phyloP scores from a whole-genome alignment of 371 early-diverging fungal genomes.

The Mortierella sp. region DNA sequence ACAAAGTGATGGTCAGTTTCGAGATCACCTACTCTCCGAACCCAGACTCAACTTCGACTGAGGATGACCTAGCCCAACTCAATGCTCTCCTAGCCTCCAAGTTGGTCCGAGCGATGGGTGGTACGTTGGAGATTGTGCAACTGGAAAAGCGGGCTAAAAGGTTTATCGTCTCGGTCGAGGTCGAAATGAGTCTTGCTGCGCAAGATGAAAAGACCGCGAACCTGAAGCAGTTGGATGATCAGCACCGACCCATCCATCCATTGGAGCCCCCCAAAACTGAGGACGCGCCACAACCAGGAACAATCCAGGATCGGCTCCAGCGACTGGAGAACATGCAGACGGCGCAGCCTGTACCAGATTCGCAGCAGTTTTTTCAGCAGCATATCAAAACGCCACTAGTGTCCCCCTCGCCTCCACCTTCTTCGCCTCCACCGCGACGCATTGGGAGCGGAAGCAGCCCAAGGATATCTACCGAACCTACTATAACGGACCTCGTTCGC shows the following conservation, averaged over 20 bases:
- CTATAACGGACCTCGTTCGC: conserved; percentile 58
- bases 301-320: conserved; percentile 14
- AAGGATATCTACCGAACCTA: conserved; percentile 64
- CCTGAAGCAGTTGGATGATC: conserved; percentile 10
- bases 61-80: conserved; percentile 37
- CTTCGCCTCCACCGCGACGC: conserved; percentile 42
- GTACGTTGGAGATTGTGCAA: conserved; percentile 55
- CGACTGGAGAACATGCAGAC: conserved; percentile 38
- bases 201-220: conserved; percentile 20
- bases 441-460: conserved; percentile 3
- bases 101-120: conserved; percentile 62
- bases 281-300: background rate
- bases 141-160: conserved; percentile 55
- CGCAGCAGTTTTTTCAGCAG: conserved; percentile 28
- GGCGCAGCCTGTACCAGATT: conserved; percentile 25
- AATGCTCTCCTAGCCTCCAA: conserved; percentile 66
- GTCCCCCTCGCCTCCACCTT: conserved; percentile 26
- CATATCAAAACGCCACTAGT: conserved; percentile 34
- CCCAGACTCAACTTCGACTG: conserved; percentile 47
- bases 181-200: conserved; percentile 16
- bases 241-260: conserved; percentile 22
- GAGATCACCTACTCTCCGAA: conserved; percentile 63
- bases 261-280: conserved; percentile 28
- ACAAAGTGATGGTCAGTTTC: conserved; percentile 57
- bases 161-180: conserved; percentile 45